Base-by-base conservation (phyloP, 2,329 filamentous ascomycete species). In the Cryphonectria japonica region DNA sequence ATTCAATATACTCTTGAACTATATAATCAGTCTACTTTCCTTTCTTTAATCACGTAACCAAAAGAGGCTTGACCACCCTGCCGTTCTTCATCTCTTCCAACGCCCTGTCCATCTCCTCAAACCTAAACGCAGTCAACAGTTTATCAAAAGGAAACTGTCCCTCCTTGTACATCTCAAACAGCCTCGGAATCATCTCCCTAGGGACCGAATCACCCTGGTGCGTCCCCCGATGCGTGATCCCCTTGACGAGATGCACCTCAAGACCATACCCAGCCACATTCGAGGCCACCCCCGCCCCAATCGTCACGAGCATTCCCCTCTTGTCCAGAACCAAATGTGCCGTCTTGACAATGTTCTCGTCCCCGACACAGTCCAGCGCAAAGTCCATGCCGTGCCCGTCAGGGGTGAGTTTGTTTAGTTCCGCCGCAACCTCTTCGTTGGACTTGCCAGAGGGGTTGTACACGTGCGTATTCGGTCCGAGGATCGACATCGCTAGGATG, bases 181-280 rank as follows among this genome's bases (percentile, higher is more conserved):
- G 22, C n/a, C 65, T 50, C 1, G 71, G 71, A 46, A 72, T 72
- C 39, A 72, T 70, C 9, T 29, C 54, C 3, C 62, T 32, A 9
- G 71, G 54, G 2, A 70, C 71, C 8, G 68, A 60, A 41, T 72
- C 71, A 1, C 71, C 71, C 41, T 72, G 71, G 39, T 72, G 71
- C 22, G 71, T 72, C 1, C 71, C 71, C 32, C 68, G 62, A 9
- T 72, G 60, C 19, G 50, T 50, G 52, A 62, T n/a, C 32, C 71
- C 59, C 34, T 67, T 65, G 13, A 65, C 29, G 5, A 72, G 52
- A n/a, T 67, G 65, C 29, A 22, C 50, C 19, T 13, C 52, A 16
- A 67, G 50, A 7, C 32, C 29, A 29, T 59, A 67, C 4, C 65
- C 50, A 14, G 65, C 65, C 13, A 46, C 50, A 32, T 67, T 67